These are phyloP conservation scores for Edaphochlamys debaryana DNA, from an alignment of 139 green algal genomes.

Conservation along the genomic window DNA sequence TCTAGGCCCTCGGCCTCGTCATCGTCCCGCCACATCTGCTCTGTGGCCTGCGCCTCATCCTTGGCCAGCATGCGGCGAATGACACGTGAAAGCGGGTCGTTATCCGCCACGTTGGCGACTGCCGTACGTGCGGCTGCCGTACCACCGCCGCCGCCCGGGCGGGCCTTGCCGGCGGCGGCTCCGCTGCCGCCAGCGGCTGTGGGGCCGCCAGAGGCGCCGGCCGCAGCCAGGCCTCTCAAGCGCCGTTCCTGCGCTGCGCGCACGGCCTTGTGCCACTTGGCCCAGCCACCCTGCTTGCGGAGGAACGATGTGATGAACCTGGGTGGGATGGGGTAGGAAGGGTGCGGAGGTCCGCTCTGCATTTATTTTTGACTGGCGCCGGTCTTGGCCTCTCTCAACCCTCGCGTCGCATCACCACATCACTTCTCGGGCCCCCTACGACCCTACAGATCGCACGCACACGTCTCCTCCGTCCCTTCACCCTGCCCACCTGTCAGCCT, in stretches of 20 bases:
- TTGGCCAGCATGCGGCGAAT: slow-evolving; percentile 21
- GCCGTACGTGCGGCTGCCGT: too few species aligned
- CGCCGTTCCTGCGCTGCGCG: not conserved
- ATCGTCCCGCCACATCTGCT: not conserved
- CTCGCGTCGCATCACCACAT: too few species aligned
- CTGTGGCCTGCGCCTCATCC: not conserved
- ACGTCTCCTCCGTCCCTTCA: too few species aligned
- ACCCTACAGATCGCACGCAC: too few species aligned
- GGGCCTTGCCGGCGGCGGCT: not conserved
- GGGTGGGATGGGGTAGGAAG: not conserved
- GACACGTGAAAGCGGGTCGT: not conserved
- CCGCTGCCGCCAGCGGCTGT: too few species aligned
- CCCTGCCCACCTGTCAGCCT: slow-evolving; percentile 24
- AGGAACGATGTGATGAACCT: slow-evolving; percentile 59
- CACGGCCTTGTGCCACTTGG: slow-evolving; percentile 43
- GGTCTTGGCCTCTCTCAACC: too few species aligned
- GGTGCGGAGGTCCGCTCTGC: not conserved
- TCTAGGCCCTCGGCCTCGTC: slow-evolving; percentile 5
- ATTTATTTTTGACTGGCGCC: too few species aligned
- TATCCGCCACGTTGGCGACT: not conserved
- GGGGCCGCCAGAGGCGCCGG: too few species aligned
- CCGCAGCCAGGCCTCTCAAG: not conserved
- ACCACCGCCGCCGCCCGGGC: not conserved
- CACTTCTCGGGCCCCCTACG: too few species aligned
- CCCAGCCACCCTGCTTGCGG: slow-evolving; percentile 45